Evolutionary conservation across 306 rosid genomes (phyloP).

Genomic region (Cicer yamashitae): DNA sequence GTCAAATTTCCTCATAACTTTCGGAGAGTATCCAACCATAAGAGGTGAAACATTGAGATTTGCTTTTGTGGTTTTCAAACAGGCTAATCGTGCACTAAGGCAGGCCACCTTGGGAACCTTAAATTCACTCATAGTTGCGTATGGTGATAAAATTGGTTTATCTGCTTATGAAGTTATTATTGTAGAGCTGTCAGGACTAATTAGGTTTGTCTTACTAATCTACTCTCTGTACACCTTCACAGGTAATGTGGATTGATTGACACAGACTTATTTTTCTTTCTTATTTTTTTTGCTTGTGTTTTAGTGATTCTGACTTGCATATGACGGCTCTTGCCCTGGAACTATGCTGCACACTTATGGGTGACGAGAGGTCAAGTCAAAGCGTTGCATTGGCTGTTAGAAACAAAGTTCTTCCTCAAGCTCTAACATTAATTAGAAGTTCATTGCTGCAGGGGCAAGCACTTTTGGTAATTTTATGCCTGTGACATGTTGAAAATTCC

Average conservation of each 20-base stretch:
- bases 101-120: constrained; percentile 97
- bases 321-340: constrained; percentile 99
- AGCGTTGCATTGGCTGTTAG: constrained; percentile 91
- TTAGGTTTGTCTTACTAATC: constrained; percentile 65
- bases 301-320: constrained; percentile 98
- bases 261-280: constrained; percentile 23
- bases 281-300: constrained; percentile 39
- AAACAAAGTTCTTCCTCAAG: constrained; percentile 99
- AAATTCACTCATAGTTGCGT: constrained; percentile 93
- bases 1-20: neutral
- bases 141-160: constrained; percentile 90
- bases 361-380: constrained; percentile 88
- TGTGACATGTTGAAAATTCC: neutral
- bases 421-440: constrained; percentile 85
- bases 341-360: constrained; percentile 96
- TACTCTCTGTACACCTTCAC: constrained; percentile 19
- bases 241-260: constrained; percentile 36
- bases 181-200: constrained; percentile 85
- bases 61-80: constrained; percentile 48
- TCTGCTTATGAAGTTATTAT: constrained; percentile 96
- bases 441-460: constrained; percentile 99
- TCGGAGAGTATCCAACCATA: neutral
- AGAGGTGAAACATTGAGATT: constrained; percentile 20
- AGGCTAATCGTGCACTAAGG: constrained; percentile 98
- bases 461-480: constrained; percentile 67